phyloP scores from a whole-genome alignment of 2,329 filamentous ascomycete species.

The Scedosporium minutisporum region DNA sequence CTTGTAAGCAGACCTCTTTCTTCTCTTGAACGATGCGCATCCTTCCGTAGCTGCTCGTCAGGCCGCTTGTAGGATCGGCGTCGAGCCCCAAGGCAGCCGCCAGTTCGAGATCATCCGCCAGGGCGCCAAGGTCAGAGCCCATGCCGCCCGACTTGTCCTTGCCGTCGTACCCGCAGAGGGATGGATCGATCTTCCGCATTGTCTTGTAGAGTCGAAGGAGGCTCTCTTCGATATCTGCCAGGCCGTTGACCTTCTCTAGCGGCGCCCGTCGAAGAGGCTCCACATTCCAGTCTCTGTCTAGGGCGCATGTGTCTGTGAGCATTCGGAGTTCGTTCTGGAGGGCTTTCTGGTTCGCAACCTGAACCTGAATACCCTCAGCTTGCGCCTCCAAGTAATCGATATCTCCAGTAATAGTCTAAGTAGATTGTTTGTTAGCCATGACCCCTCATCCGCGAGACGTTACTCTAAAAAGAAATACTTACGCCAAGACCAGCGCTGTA shows the following conservation, averaged over 20 bases:
- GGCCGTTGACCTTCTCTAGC: constrained; percentile 58
- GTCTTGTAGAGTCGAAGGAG: constrained; percentile 81
- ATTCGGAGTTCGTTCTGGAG: constrained; percentile 82
- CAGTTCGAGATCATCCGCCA: constrained; percentile 5
- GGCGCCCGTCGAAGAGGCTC: constrained; percentile 64
- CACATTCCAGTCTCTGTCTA: constrained; percentile 60
- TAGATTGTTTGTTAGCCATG: not conserved
- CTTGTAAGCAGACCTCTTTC: constrained; percentile 75
- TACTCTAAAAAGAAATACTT: constrained; percentile 25
- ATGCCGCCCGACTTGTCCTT: constrained; percentile 40
- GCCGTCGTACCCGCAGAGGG: constrained; percentile 47
- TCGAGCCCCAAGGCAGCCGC: constrained; percentile 5
- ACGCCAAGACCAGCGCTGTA: constrained; percentile 92
- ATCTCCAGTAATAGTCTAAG: constrained; percentile 82
- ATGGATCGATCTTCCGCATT: constrained; percentile 86
- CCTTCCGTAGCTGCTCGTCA: constrained; percentile 68
- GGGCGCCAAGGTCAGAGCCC: constrained; percentile 18
- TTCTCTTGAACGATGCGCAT: constrained; percentile 95
- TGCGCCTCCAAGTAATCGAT: constrained; percentile 97
- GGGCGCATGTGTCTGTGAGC: constrained; percentile 83
- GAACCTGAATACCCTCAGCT: constrained; percentile 91
- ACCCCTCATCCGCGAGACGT: not conserved
- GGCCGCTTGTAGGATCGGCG: constrained; percentile 35
- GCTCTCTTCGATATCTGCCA: constrained; percentile 69
- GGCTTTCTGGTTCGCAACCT: constrained; percentile 92